phyloP scores from a whole-genome alignment of 2,329 filamentous ascomycete genomes.

The Plectosphaerella cucumerina region DNA sequence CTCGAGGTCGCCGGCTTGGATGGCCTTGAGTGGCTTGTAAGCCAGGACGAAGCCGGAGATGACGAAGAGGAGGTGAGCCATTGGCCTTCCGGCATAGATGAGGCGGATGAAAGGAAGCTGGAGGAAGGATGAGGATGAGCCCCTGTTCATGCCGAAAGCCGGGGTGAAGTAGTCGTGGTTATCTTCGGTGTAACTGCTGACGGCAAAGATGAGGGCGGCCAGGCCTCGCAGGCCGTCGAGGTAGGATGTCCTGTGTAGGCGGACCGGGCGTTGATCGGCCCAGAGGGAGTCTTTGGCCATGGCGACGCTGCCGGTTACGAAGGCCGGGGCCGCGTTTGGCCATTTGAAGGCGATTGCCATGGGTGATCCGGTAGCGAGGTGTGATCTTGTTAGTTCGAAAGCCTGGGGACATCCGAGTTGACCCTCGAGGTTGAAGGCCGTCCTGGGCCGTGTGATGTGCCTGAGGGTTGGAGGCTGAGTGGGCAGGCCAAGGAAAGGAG shows the following conservation, averaged over 20 bases:
- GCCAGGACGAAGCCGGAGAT: conserved; percentile 31
- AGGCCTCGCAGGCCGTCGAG: conserved; percentile 64
- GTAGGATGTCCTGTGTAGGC: conserved; percentile 27
- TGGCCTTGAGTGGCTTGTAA: conserved; percentile 21
- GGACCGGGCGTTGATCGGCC: not conserved
- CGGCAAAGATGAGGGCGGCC: conserved; percentile 61
- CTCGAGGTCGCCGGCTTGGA: conserved; percentile 8
- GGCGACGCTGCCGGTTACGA: not conserved
- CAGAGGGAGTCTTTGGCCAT: not conserved
- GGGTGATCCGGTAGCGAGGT: not conserved
- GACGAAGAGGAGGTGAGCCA: conserved; percentile 30
- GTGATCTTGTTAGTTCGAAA: too few relatives aligned
- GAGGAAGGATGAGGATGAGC: conserved; percentile 40
- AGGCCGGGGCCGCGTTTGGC: not conserved
- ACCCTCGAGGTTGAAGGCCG: too few relatives aligned
- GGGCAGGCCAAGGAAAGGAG: not conserved
- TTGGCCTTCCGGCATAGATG: conserved; percentile 19
- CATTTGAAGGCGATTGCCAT: not conserved
- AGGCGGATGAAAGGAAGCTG: conserved; percentile 26
- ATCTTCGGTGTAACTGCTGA: conserved; percentile 46
- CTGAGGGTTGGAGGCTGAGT: not conserved
- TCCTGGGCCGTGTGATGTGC: not conserved
- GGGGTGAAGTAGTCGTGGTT: conserved; percentile 43
- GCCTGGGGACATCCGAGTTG: too few relatives aligned
- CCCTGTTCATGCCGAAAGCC: conserved; percentile 43